These are phyloP conservation scores for Mortierella polycephala DNA, from an alignment of 371 early-diverging fungal genomes.

Conservation along the genomic window DNA sequence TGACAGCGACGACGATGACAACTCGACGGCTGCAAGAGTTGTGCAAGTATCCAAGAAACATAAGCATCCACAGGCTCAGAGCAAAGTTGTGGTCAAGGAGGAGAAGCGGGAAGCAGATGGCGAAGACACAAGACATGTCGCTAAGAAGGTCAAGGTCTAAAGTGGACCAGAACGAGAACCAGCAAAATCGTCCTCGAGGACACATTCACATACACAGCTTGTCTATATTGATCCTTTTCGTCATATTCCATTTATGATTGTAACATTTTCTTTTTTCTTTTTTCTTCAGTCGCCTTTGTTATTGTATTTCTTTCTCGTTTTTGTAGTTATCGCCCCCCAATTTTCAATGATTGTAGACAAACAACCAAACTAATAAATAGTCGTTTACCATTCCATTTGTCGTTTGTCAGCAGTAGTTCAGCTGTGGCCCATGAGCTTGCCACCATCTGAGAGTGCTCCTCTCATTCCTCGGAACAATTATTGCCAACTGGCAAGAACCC, in stretches of 20 bases:
- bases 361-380: too few relatives aligned
- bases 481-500: too few relatives aligned
- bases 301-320: too few relatives aligned
- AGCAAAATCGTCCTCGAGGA: too few relatives aligned
- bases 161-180: background rate
- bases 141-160: slow-evolving; percentile 32
- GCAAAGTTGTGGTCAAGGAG: too few relatives aligned
- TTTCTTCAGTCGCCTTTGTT: background rate
- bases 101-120: background rate
- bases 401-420: too few relatives aligned
- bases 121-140: slow-evolving; percentile 7
- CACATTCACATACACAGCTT: background rate
- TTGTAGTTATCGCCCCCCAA: too few relatives aligned
- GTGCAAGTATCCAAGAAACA: slow-evolving; percentile 51
- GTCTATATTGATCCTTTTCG: background rate
- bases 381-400: too few relatives aligned
- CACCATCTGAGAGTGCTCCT: too few relatives aligned
- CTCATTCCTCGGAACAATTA: too few relatives aligned
- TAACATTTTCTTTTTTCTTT: background rate
- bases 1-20: slow-evolving; percentile 24
- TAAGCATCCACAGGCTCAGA: slow-evolving; percentile 23
- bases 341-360: too few relatives aligned
- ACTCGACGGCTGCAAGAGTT: slow-evolving; percentile 58
- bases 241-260: background rate
- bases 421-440: too few relatives aligned